Percentiles rank a stretch among this genome's conserved stretches.
Evolutionary conservation across 139 green algal species (phyloP).

Genomic region (Chlorella sorokiniana): DNA sequence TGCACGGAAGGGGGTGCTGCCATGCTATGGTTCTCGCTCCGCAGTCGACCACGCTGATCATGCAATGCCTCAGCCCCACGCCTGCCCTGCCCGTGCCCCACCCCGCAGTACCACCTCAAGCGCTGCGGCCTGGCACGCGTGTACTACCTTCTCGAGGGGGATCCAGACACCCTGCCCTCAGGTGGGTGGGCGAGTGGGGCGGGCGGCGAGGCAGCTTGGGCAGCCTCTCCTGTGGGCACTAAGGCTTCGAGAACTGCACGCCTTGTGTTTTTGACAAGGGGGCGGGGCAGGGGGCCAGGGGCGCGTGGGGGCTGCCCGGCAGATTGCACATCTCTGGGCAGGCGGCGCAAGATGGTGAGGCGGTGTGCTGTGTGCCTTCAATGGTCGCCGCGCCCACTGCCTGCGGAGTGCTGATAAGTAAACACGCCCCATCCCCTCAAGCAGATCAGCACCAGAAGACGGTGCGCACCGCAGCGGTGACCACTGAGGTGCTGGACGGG

Average conservation of each 20-base stretch:
- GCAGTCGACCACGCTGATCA: neutral
- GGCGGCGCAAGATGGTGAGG: no score
- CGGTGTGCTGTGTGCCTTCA: neutral
- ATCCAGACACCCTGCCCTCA: slow-evolving; percentile 47
- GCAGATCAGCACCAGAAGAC: slow-evolving; percentile 47
- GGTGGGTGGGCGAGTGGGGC: neutral
- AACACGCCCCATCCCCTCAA: neutral
- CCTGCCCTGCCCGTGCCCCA: neutral
- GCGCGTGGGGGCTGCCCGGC: no score
- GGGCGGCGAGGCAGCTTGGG: neutral
- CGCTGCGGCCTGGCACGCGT: slow-evolving; percentile 61
- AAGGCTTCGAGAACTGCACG: no score
- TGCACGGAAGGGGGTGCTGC: no score
- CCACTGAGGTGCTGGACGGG: slow-evolving; percentile 49
- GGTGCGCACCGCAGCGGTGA: slow-evolving; percentile 53
- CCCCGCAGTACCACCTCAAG: slow-evolving; percentile 64
- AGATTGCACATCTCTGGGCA: no score
- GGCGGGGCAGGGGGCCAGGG: no score
- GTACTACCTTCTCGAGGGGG: slow-evolving; percentile 80
- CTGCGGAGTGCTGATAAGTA: neutral
- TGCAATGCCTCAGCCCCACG: neutral
- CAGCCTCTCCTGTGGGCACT: neutral
- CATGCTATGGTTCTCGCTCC: neutral
- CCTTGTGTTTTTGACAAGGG: no score
- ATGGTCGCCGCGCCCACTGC: neutral